Evolutionary conservation across 305 asterid genomes (phyloP), one percentile per base, ranked within the genome.

Genomic region (Euphrasia arctica): DNA sequence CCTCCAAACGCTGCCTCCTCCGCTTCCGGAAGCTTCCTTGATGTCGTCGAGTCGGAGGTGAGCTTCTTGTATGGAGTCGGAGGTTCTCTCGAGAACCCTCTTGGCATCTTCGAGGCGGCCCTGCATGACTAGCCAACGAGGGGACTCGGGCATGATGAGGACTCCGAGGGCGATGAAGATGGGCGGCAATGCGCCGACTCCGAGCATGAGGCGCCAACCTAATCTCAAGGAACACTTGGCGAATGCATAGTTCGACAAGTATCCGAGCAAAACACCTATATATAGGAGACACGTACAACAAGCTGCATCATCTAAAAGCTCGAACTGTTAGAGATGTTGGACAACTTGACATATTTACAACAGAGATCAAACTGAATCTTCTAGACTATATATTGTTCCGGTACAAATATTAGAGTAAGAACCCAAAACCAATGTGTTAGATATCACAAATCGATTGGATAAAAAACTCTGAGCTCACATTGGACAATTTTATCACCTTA

Each of bases 151-250:
- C 27, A 25, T 25, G 27, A 25, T 25, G 27, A 25, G 18, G 85
- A 79, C 15, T 77, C 85, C 1, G 88, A 83, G 27, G 27, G 27
- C 85, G 29, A 77, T 77, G 62, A 80, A 59, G 36, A 77, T 10
- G 1, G 82, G 66, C 0, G 85, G 85, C 2, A 80, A 6, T 8
- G 78, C 85, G 31, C 78, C 82, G 12, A 72, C 39, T 9, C 85
- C 85, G 9, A 80, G 78, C 85, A 80, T 80, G n/a, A 80, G 7
- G 15, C 85, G 74, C 85, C 85, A 80, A 0, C 78, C 77, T 8
- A 70, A 6, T 41, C 56, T 64, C 2, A 70, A 45, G 0, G 78
- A 74, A 7, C 70, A 62, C 12, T 54, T 57, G 5, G 79, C 61
- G 39, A 80, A 80, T 10, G 78, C 77, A 25, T 63, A 77, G 64